These are phyloP conservation scores for Stephania japonica DNA, from an alignment of 164 flowering plant genomes.

Conservation along the genomic window DNA sequence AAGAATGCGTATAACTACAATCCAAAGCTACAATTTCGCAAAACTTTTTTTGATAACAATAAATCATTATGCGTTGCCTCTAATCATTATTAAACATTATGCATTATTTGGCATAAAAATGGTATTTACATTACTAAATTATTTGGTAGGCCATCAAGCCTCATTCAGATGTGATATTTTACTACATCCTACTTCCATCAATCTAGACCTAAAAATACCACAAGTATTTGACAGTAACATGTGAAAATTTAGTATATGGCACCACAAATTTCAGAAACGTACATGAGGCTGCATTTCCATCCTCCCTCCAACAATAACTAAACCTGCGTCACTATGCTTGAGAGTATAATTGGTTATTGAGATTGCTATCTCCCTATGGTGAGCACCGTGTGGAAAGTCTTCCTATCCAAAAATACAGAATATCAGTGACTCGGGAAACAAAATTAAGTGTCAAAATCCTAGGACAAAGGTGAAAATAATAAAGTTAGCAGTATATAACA, in stretches of 20 bases:
- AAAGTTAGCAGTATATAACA: neutral
- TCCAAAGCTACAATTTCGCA: too few relatives aligned
- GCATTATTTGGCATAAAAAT: neutral
- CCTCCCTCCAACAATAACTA: slow-evolving; percentile 92
- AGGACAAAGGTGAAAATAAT: neutral
- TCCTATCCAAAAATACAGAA: slow-evolving; percentile 34
- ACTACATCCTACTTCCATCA: neutral
- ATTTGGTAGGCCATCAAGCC: neutral
- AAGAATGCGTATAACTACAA: too few relatives aligned
- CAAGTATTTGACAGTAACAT: too few relatives aligned
- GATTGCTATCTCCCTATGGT: slow-evolving; percentile 52
- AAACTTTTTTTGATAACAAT: neutral
- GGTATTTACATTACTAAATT: too few relatives aligned
- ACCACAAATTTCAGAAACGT: slow-evolving; percentile 26
- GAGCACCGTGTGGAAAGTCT: slow-evolving; percentile 74
- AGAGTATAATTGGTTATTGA: slow-evolving; percentile 65
- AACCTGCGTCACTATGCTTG: slow-evolving; percentile 90
- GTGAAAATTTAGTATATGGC: neutral
- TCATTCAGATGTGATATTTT: neutral
- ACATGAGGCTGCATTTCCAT: slow-evolving; percentile 97
- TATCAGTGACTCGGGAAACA: slow-evolving; percentile 5
- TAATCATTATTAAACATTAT: neutral
- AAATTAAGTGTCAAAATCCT: neutral
- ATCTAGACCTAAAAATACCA: neutral
- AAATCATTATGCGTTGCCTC: neutral